These are phyloP conservation scores for Fusarium veterinarium DNA, from an alignment of 2,329 filamentous ascomycete genomes.

Conservation along the genomic window DNA sequence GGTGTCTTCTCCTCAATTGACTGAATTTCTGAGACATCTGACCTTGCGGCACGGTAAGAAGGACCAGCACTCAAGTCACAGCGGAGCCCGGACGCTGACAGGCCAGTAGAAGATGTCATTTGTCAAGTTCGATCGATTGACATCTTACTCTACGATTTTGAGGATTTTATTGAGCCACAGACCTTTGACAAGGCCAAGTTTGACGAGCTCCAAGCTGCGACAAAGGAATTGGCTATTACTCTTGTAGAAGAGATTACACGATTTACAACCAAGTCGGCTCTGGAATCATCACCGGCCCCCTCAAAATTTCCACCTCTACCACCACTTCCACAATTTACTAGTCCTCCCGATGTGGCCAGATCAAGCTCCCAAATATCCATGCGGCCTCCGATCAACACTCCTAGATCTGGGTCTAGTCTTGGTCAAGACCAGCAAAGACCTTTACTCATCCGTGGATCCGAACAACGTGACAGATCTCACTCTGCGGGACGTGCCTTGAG, in stretches of 20 bases:
- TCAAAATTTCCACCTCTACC: neutral
- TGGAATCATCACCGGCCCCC: neutral
- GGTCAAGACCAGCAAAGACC: neutral
- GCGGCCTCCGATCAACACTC: neutral
- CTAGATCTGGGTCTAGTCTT: neutral
- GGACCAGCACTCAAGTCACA: neutral
- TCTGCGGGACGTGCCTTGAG: neutral
- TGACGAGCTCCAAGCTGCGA: neutral
- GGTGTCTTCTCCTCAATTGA: neutral
- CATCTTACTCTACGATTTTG: neutral
- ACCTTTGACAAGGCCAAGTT: neutral
- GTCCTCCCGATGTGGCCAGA: neutral
- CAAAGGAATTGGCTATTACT: neutral
- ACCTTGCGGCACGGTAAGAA: neutral
- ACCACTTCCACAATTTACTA: accelerated
- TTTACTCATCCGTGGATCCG: neutral
- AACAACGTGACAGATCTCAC: neutral
- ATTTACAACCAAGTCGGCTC: neutral
- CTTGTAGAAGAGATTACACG: neutral
- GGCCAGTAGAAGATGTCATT: neutral
- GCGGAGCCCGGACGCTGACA: neutral
- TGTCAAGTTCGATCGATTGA: neutral
- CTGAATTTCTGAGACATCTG: neutral
- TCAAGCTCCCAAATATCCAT: neutral
- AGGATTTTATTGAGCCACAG: neutral